phyloP scores from a whole-genome alignment of 2,329 filamentous ascomycete species.

The Xylaria sp. region DNA sequence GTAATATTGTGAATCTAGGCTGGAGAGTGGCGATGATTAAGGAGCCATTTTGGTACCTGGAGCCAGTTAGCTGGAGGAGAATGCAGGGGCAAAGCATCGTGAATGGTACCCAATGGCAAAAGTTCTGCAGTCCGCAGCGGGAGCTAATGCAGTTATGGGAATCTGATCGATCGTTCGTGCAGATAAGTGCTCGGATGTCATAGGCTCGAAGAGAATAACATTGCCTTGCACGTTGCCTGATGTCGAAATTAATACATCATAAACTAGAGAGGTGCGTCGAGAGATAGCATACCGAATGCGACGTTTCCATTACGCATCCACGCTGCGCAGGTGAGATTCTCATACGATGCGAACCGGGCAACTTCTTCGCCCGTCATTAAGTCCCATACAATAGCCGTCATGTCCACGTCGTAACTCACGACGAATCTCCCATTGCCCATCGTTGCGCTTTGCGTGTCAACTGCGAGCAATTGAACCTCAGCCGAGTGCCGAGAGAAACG shows the following conservation, averaged over 20 bases:
- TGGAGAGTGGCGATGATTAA: constrained; percentile 90
- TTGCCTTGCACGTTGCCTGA: constrained; percentile 91
- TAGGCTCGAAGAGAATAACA: constrained; percentile 93
- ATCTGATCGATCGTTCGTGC: constrained; percentile 91
- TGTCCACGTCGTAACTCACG: constrained; percentile 90
- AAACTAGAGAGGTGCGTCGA: neutral
- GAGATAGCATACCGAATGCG: constrained; percentile 80
- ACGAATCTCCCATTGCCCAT: constrained; percentile 84
- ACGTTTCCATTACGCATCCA: constrained; percentile 99
- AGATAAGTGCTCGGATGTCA: constrained; percentile 91
- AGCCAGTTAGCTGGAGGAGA: constrained; percentile 34
- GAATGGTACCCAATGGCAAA: constrained; percentile 88
- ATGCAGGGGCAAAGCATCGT: constrained; percentile 7
- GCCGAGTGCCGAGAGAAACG: constrained; percentile 86
- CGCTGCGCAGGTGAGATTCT: constrained; percentile 82
- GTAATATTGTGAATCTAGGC: constrained; percentile 91
- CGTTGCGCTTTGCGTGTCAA: constrained; percentile 92
- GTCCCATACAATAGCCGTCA: constrained; percentile 97
- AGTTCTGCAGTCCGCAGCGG: constrained; percentile 87
- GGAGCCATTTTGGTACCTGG: constrained; percentile 93
- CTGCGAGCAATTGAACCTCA: constrained; percentile 83
- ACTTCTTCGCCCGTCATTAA: constrained; percentile 91
- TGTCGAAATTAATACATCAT: constrained; percentile 19
- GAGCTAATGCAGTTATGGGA: constrained; percentile 92
- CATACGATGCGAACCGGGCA: constrained; percentile 91